These are phyloP conservation scores for Cladophialophora bantiana DNA, from an alignment of 2,329 filamentous ascomycete species.

Conservation along the genomic window DNA sequence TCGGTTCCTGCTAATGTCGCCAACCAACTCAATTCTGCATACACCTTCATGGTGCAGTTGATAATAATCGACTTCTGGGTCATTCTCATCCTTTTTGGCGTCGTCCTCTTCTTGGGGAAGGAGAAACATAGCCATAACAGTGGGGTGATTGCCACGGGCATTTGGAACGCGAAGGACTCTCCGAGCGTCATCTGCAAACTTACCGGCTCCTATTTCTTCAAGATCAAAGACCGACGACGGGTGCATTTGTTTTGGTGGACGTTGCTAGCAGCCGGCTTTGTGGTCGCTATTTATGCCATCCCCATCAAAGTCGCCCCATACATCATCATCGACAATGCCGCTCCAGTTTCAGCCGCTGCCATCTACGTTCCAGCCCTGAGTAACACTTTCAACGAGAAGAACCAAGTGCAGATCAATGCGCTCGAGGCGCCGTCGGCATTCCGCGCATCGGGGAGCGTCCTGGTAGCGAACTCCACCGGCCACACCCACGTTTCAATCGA, in stretches of 20 bases:
- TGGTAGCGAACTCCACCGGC: slow-evolving; percentile 12
- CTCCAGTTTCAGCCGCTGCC: slow-evolving; percentile 10
- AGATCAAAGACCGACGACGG: slow-evolving; percentile 18
- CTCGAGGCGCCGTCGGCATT: slow-evolving; percentile 19
- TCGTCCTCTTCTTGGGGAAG: slow-evolving; percentile 17
- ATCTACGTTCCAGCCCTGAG: slow-evolving; percentile 11
- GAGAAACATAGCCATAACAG: slow-evolving; percentile 23
- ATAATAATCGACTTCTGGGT: slow-evolving; percentile 20
- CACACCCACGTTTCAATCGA: slow-evolving; percentile 7
- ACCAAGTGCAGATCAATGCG: slow-evolving; percentile 12
- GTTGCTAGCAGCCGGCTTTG: slow-evolving; percentile 2
- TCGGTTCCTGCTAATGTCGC: slow-evolving; percentile 12
- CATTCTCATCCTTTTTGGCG: slow-evolving; percentile 14
- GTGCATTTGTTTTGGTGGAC: slow-evolving; percentile 12
- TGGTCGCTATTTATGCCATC: slow-evolving; percentile 17
- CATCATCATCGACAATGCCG: slow-evolving; percentile 19
- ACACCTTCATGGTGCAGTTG: slow-evolving; percentile 20
- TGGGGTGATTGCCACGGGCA: slow-evolving; percentile 18
- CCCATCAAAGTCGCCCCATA: slow-evolving; percentile 21
- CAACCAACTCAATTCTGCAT: slow-evolving; percentile 21
- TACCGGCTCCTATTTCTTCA: slow-evolving; percentile 10
- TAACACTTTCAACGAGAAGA: neutral
- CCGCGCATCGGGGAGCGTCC: slow-evolving; percentile 13
- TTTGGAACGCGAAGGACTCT: slow-evolving; percentile 17
- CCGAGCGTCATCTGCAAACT: slow-evolving; percentile 12